These are phyloP conservation scores for Carex pumila DNA, from an alignment of 176 grass and related monocot genomes.

Conservation along the genomic window DNA sequence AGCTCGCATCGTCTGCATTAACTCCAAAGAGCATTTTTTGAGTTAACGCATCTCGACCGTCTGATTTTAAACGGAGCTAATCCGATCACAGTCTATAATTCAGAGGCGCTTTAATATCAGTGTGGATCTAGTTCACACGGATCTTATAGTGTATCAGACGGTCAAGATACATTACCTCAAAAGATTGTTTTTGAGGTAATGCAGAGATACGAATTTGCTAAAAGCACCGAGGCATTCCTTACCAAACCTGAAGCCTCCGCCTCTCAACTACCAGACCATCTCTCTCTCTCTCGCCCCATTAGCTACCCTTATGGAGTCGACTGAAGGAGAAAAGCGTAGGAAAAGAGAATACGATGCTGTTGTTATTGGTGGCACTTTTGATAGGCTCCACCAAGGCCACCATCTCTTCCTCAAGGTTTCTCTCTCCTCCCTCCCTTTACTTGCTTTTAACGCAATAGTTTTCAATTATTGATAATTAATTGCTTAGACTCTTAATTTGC, in stretches of 20 bases:
- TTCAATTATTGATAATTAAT: neutral
- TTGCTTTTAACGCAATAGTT: neutral
- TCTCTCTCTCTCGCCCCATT: neutral
- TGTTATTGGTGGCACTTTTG: constrained; percentile 89
- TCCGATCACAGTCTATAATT: too few relatives aligned
- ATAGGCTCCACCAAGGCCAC: constrained; percentile 77
- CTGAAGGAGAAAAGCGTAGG: constrained; percentile 42
- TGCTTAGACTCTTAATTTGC: neutral
- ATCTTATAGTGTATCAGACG: too few relatives aligned
- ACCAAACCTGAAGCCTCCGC: neutral
- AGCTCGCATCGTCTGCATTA: too few relatives aligned
- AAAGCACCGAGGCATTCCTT: neutral
- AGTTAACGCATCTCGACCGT: too few relatives aligned
- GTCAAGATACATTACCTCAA: too few relatives aligned
- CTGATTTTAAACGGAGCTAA: too few relatives aligned
- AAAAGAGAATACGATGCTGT: constrained; percentile 46
- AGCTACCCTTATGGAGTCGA: constrained; percentile 30
- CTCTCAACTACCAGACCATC: neutral
- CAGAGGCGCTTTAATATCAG: too few relatives aligned
- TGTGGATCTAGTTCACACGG: too few relatives aligned
- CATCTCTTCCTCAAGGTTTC: constrained; percentile 73
- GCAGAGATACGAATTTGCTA: too few relatives aligned
- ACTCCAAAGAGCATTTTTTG: too few relatives aligned
- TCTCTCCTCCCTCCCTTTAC: neutral
- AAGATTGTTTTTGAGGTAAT: too few relatives aligned